A percentile compares a stretch with the other conserved stretches of the same genome.
phyloP scores from a whole-genome alignment of 768 basidiomycete species.

The Leucocoprinus birnbaumii region DNA sequence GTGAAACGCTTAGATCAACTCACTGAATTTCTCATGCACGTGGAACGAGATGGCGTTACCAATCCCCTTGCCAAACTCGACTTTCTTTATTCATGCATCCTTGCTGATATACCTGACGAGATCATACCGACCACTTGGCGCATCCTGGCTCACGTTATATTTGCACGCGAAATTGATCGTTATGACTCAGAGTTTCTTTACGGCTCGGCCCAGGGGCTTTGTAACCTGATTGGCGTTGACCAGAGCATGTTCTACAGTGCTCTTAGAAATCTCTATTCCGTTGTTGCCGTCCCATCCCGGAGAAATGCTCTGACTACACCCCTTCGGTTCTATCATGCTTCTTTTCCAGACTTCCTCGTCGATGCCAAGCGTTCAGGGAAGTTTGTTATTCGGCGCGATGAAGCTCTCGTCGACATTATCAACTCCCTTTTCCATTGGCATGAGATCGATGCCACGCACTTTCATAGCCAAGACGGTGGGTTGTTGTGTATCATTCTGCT shows the following conservation, averaged over 20 bases:
- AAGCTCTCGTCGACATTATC: too few species aligned
- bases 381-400: too few species aligned
- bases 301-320: neutral
- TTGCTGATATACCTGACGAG: neutral
- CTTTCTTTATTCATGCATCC: neutral
- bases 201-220: neutral
- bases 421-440: neutral
- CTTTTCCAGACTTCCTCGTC: too few species aligned
- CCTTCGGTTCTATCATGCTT: too few species aligned
- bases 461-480: neutral
- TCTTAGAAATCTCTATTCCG: neutral
- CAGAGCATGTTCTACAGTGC: slow-evolving; percentile 1
- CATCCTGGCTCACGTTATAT: neutral
- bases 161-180: too few species aligned
- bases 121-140: neutral
- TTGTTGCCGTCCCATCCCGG: neutral
- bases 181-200: too few species aligned
- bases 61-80: neutral
- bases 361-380: too few species aligned
- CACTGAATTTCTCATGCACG: neutral
- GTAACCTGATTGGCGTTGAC: neutral
- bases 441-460: neutral
- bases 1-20: neutral
- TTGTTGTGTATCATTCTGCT: too few species aligned
- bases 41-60: neutral